Evolutionary conservation across 1,284 basidiomycete genomes (phyloP).

Genomic region (Neolentinus lepideus): DNA sequence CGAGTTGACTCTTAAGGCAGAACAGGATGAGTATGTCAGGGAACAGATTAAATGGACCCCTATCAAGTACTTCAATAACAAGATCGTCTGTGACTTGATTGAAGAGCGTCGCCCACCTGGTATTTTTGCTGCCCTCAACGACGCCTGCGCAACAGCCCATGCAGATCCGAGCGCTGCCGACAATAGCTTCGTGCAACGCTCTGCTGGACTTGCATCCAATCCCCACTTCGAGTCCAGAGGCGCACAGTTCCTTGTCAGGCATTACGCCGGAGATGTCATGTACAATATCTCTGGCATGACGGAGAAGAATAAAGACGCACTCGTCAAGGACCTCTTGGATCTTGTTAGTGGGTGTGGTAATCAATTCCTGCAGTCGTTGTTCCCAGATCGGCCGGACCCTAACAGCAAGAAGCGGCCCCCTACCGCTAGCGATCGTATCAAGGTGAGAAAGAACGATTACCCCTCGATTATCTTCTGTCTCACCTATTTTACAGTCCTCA

Average conservation of each 20-base stretch:
- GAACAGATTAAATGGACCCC: slow-evolving; percentile 99
- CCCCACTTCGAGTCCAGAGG: slow-evolving; percentile 92
- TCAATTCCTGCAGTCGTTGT: slow-evolving; percentile 81
- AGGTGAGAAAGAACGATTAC: slow-evolving; percentile 37
- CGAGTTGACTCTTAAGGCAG: slow-evolving; percentile 96
- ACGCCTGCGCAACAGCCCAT: slow-evolving; percentile 97
- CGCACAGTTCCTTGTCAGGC: slow-evolving; percentile 84
- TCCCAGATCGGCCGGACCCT: slow-evolving; percentile 94
- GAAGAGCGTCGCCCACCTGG: slow-evolving; percentile 96
- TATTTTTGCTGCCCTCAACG: slow-evolving; percentile 96
- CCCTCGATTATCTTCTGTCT: slow-evolving; percentile 4
- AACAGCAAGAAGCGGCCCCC: slow-evolving; percentile 98
- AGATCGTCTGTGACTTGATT: slow-evolving; percentile 97
- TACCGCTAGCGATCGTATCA: slow-evolving; percentile 97
- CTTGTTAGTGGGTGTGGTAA: slow-evolving; percentile 79
- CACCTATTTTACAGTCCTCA: slow-evolving; percentile 46
- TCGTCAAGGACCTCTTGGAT: slow-evolving; percentile 93
- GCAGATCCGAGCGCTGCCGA: slow-evolving; percentile 96
- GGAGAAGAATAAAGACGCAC: slow-evolving; percentile 98
- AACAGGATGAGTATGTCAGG: slow-evolving; percentile 98
- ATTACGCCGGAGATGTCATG: slow-evolving; percentile 98
- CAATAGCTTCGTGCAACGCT: slow-evolving; percentile 93
- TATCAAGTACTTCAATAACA: slow-evolving; percentile 97
- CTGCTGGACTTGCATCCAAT: slow-evolving; percentile 75
- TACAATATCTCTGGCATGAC: slow-evolving; percentile 99